Evolutionary conservation across 768 basidiomycete genomes (phyloP), one percentile per base, ranked within the genome.

Genomic region (Phylloporus arenicola): DNA sequence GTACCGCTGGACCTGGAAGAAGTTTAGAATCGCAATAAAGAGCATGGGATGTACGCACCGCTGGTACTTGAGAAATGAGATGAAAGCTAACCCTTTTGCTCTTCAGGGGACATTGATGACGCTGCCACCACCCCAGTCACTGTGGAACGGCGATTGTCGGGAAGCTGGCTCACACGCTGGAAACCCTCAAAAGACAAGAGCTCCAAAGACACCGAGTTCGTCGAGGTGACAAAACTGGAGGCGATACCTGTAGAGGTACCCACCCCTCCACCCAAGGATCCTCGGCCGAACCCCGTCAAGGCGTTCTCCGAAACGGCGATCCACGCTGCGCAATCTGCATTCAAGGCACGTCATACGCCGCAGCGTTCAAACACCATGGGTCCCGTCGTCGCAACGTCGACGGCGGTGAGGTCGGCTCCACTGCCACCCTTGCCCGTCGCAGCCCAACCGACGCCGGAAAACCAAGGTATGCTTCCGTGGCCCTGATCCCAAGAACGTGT

Each of bases 1-100:
- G 57, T 89, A 89, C 61, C 74, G 80, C 44, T 90, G 88, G 88
- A 83, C 77, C 54, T 90, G 88, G 88, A 86, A 88, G 71, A 86
- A 81, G 58, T 90, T 84, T 71, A 82, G 77, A 68, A 73, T 85
- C 47, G 88, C 87, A 4, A 83, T 90, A 80, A 70, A 75, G 51
- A 89, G 81, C 64, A 86, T 90, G 85, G 84, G 86, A 40, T 89
- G 88, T 89, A 59, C 65, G 88, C 76, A 35, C 27, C 27, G 31
- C 2, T 41, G 11, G 16, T 19, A 25, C 25, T n/a, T 22, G n/a
- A 34, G 46, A 54, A 45, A 40, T 13, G 33, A 34, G 2, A 16
- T 17, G 17, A 29, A 4, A 16, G 33, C 48, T 57, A 14, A 46
- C 30, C 31, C 8, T 40, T 13, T 22, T 6, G 24, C 22, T 9